Base-by-base conservation (phyloP, 2,329 filamentous ascomycete species). In the Penicillium sp. region DNA sequence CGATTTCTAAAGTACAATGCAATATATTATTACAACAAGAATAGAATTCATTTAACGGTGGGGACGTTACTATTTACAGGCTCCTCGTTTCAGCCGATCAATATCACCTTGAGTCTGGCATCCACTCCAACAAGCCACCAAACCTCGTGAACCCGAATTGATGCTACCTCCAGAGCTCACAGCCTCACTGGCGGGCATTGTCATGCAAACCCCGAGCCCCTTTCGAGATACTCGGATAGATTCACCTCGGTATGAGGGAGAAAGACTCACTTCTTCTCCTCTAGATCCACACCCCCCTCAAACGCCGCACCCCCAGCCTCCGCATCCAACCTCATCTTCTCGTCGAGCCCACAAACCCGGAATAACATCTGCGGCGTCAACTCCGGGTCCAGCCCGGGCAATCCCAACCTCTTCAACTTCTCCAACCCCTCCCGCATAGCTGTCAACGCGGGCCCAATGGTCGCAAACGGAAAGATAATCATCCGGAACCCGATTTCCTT, bases 381-480 rank as follows among this genome's bases (percentile, higher is more conserved):
- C 33, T 70, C 70, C 57, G 64, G 65, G 37, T 65, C 68, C 49
- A 73, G 59, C 13, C 71, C 73, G 0, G 72, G 72, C 48, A 76
- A 63, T 1, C 78, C 77, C 49, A 76, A 71, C 4, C 57, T 54
- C 65, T 76, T 76, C 61, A 81, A 63, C 45, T 71, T 76, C 66
- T 75, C 70, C 66, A 79, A 63, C 5, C 73, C 75, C 33, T 72
- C 66, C 40, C 66, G 71, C 58, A 80, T 79, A 35, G 73, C 76
- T 33, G 65, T 62, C 16, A 75, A 71, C 7, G 78, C 75, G 2
- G 78, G 74, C 2, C 73, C 76, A 43, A 80, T 58, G 13, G 73
- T 73, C 11, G 75, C 75, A 61, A 78, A 78, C 0, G 78, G 76
- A 62, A 76, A 79, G 59, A 80, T 80, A 52, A 80, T 78, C 28